Base-by-base conservation (phyloP, 1,284 basidiomycete species). In the Leucoagaricus sp. region DNA sequence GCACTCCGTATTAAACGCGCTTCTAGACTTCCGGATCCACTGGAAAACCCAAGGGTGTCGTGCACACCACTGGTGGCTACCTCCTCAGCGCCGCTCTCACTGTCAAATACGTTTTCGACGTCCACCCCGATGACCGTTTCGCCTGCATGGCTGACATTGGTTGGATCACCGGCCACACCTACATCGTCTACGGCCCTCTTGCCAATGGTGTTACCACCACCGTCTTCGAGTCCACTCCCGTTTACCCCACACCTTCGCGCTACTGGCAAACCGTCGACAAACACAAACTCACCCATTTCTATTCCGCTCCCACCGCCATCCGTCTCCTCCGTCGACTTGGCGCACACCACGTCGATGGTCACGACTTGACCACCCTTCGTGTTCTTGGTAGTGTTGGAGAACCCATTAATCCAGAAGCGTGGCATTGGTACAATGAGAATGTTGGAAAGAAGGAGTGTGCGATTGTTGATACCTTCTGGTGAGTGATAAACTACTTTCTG, bases 61-160 rank as follows among this genome's bases (percentile, higher is more conserved):
- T 98, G 13, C 96, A 98, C 76, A 91, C 91, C 51, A 96, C 94
- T 15, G 96, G 80, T n/a, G 96, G 94, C 29, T 97, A 96, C 75
- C 82, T 96, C 55, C 90, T 97, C 49, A 86, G 94, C 63, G 93
- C 93, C 1, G 88, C 92, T 1, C 71, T 97, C 56, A 94, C 94
- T n/a, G 86, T 96, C 72, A 98, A 98, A 77, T 80, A 78, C 73
- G 93, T 98, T 61, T 99, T 98, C 67, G 97, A 99, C 71, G 86
- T 98, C 28, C 97, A 99, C 73, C 85, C 89, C 13, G 91, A 90
- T 55, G 91, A 96, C 76, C 86, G 82, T 64, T 98, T 96, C 71
- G 96, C 91, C 4, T 99, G 97, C 80, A 96, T 98, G 96, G 96
- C 96, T 61, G 96, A 99, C 70, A 85, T 99, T 57, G 96, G 96